Base-by-base conservation (phyloP, 306 rosid genomes). In the Cucurbita moschata region DNA sequence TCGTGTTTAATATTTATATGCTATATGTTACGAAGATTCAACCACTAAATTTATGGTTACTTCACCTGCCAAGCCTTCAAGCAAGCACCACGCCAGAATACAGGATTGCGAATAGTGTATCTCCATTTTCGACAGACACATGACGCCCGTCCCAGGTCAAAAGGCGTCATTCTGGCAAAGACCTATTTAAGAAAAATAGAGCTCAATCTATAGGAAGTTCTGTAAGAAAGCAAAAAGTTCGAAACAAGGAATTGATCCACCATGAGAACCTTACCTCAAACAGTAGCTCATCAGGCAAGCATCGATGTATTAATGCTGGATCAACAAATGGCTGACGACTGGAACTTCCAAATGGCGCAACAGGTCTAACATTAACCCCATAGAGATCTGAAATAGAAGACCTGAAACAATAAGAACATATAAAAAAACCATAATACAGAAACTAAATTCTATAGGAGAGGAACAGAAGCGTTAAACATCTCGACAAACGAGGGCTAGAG, bases 31-130 rank as follows among this genome's bases (percentile, higher is more conserved):
- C 74, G 77, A 50, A 56, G 58, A 21, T 54, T 61, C 59, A 71
- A 63, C 46, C 39, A 10, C 26, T 38, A 78, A 74, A 56, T 77
- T 58, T 59, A 73, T 18, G 74, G 57, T 51, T 78, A 66, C 54
- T 72, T 79, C 89, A 94, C 98, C 98, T 90, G 98, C 98, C 98
- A 94, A 79, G 91, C 98, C 89, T 90, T 94, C 76, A 94, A 83
- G 86, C 97, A 94, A 44, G 97, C 92, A 77, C 58, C 82, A 81
- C 97, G 95, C 98, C 97, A 94, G 81, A 88, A 89, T 51, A 83
- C 88, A 85, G 98, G 97, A 74, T 90, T 94, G 47, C 95, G 96
- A 58, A 94, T 82, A 23, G 95, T 94, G 69, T 90, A 88, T 83
- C 87, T 82, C 98, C 98, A 94, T 80, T 94, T 94, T 60, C 96